These are phyloP conservation scores for Sclerotinia borealis DNA, from an alignment of 2,329 filamentous ascomycete genomes.

Conservation along the genomic window DNA sequence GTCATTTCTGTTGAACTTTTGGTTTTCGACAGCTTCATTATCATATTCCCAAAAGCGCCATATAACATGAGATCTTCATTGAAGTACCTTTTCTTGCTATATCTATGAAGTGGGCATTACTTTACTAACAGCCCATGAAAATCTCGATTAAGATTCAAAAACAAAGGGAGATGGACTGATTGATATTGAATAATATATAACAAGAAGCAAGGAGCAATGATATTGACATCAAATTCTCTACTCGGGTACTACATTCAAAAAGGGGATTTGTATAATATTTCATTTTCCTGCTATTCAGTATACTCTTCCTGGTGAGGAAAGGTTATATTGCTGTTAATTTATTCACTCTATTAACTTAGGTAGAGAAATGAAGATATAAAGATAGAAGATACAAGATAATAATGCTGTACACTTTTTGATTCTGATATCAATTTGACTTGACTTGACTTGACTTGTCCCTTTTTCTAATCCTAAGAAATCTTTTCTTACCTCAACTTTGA, in stretches of 20 bases:
- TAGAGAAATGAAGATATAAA: background rate
- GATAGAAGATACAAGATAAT: background rate
- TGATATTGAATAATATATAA: background rate
- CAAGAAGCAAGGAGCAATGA: background rate
- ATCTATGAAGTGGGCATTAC: background rate
- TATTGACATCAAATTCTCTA: background rate
- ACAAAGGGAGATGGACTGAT: background rate
- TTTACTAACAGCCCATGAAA: background rate
- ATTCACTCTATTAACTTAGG: background rate
- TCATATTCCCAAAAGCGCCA: conserved; percentile 8
- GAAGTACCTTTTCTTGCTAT: background rate
- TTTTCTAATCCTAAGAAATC: background rate
- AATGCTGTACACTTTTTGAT: background rate
- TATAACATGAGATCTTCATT: conserved; percentile 3
- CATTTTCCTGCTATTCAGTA: too few species aligned
- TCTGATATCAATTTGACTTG: background rate
- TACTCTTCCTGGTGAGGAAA: too few species aligned
- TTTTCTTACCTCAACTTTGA: background rate
- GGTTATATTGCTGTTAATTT: background rate
- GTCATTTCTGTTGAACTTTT: conserved; percentile 1
- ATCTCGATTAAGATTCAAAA: background rate
- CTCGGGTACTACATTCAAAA: too few species aligned
- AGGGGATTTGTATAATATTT: background rate
- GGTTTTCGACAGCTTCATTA: conserved; percentile 4
- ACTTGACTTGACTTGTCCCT: too few species aligned